Base-by-base conservation (phyloP, 2,329 filamentous ascomycete species). In the Sporothrix pallida region DNA sequence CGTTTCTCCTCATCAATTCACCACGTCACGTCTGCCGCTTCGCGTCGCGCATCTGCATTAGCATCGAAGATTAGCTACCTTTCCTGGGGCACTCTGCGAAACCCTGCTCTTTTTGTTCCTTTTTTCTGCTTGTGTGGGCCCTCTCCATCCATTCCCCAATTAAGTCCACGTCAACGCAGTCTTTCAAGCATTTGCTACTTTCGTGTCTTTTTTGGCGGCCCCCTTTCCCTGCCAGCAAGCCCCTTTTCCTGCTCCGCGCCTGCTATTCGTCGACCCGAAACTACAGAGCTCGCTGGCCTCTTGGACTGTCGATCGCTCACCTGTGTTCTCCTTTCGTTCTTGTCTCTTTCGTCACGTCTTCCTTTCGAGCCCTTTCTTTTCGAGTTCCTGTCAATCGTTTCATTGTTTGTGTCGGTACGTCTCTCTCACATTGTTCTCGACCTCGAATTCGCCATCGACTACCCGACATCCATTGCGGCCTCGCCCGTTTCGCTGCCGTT, bases 161-260 rank as follows among this genome's bases (percentile, higher is more conserved):
- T 67, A 71, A 62, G 60, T 71, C 72, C 72, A 74, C 72, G 69
- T 74, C 72, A 74, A 67, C 73, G 56, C 67, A 48, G 60, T 69
- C 65, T 52, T 26, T 17, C 63, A 37, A n/a, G 37, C 23, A n/a
- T 69, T 50, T 20, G 8, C 37, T 9, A 8, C 52, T 56, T 56
- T 56, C 20, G 20, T 56, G 31, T 37, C 31, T 37, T 62, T 62
- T 42, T 31, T 63, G 31, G 69, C 72, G 58, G 60, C 37, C 70
- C 70, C 69, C 70, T 69, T 60, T 70, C 54, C 31, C 63, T 52
- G 54, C 68, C 50, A 44, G 20, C 54, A 52, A 71, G 50, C 72
- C 69, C 72, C 69, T 74, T 72, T 73, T 74, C 60, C 63, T 23
- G 42, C 70, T 63, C 58, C 56, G n/a, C 50, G 31, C 67, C 15